Evolutionary conservation across 805 yeast species (phyloP).

Genomic region (Metschnikowia koreensis): DNA sequence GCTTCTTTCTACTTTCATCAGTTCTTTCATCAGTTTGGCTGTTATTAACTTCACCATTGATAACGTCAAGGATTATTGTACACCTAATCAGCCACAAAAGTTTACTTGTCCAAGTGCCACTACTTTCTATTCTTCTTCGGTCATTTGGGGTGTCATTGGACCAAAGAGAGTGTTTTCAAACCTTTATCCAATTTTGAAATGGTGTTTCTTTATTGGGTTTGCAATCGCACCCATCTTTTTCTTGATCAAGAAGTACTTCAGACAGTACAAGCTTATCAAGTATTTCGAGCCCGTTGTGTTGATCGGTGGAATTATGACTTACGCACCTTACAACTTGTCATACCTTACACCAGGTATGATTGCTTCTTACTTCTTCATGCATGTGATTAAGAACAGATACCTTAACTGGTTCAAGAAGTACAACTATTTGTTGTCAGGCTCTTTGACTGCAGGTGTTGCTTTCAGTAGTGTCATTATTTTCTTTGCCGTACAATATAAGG

Average conservation of each 20-base stretch:
- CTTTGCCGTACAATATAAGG: conserved; percentile 37
- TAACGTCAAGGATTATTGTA: conserved; percentile 2
- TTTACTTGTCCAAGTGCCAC: conserved; percentile 15
- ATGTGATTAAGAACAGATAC: conserved; percentile 27
- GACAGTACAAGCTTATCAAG: conserved; percentile 20
- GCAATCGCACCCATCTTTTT: conserved; percentile 25
- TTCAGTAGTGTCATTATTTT: conserved; percentile 34
- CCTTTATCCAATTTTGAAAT: conserved; percentile 34
- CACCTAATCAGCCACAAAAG: conserved; percentile 1
- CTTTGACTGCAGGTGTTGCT: conserved; percentile 35
- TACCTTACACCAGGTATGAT: conserved; percentile 32
- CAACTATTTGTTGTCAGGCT: conserved; percentile 32
- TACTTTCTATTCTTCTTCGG: conserved; percentile 51
- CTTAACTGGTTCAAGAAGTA: conserved; percentile 37
- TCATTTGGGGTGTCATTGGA: conserved; percentile 68
- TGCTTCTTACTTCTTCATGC: conserved; percentile 27
- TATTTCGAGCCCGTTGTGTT: conserved; percentile 35
- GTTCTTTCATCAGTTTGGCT: conserved; percentile 7
- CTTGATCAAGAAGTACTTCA: conserved; percentile 22
- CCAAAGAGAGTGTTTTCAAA: conserved; percentile 34
- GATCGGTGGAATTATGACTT: conserved; percentile 32
- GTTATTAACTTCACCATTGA: conserved; percentile 7
- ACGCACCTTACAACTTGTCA: conserved; percentile 34
- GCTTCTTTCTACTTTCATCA: conserved; percentile 15
- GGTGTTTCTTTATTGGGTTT: conserved; percentile 35